Evolutionary conservation across 371 early-diverging fungal genomes (phyloP).

Genomic region (Syncephalastrum monosporum): DNA sequence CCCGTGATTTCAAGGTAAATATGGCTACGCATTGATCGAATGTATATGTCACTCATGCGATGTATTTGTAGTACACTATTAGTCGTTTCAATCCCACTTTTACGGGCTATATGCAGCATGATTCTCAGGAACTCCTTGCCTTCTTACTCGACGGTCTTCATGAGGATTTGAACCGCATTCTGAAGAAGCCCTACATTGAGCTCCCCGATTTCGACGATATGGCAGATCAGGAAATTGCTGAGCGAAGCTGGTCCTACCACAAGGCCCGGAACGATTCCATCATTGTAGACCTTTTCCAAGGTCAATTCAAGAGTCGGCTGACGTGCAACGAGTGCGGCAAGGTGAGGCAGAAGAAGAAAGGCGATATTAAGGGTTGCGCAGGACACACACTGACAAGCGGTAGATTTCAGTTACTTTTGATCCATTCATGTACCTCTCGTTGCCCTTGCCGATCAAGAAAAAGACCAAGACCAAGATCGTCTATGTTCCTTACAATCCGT

Average conservation of each 20-base stretch:
- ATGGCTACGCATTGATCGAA: too few species aligned
- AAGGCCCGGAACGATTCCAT: conserved; percentile 67
- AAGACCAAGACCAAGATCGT: conserved; percentile 43
- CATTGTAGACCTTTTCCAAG: conserved; percentile 83
- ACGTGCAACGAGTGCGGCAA: conserved; percentile 69
- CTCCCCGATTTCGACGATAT: conserved; percentile 69
- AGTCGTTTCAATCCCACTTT: conserved; percentile 67
- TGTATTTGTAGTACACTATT: conserved; percentile 45
- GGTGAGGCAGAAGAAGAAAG: conserved; percentile 13
- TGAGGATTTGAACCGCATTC: conserved; percentile 70
- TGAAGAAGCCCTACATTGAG: conserved; percentile 75
- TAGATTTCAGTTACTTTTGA: conserved; percentile 68
- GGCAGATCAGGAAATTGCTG: conserved; percentile 61
- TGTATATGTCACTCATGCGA: neutral
- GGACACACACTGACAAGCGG: neutral
- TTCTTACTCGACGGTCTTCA: conserved; percentile 64
- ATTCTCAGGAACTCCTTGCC: conserved; percentile 66
- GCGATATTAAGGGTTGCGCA: too few species aligned
- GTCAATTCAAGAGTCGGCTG: conserved; percentile 75
- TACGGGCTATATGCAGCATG: conserved; percentile 74
- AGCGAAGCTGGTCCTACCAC: conserved; percentile 60
- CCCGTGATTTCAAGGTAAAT: conserved; percentile 67
- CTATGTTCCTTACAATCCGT: conserved; percentile 58
- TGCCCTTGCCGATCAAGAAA: conserved; percentile 62
- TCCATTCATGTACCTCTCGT: conserved; percentile 69